Evolutionary conservation across 345 rosid species (phyloP), one percentile per base, ranked within the genome.

Genomic region (Salix exigua): DNA sequence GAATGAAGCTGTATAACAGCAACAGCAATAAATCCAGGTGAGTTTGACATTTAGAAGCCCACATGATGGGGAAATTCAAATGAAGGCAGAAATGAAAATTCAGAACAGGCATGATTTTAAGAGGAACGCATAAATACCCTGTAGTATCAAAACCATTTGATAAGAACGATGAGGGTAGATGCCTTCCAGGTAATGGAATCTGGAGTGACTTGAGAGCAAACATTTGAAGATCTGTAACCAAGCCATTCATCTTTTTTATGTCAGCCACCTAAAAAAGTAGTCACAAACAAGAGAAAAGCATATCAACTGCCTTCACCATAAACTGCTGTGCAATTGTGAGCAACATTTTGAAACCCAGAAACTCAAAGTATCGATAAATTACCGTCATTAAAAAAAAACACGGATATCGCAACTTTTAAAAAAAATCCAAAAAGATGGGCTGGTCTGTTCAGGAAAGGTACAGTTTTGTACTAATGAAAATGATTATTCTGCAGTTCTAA

Each of bases 201-300:
- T 73, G 75, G 12, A 81, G 78, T 7, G 81, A 60, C 63, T 81
- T 81, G 40, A 77, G 84, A 31, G 84, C 84, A 70, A 81, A 81
- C 84, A 81, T 81, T 74, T 81, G 84, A 55, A 69, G 81, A 74
- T 81, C 84, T 21, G 75, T 81, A 26, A 77, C 78, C 69, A 81
- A 63, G 7, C 84, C 78, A 69, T 81, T 81, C 75, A 68, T 70
- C 74, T 74, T 81, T 66, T 70, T 81, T 17, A 81, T 73, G 61
- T 81, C 84, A 65, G 81, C 71, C 31, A 81, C 84, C 84, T 81
- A 19, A 37, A 66, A 6, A 25, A 9, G 2, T 9, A n/a, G 62
- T n/a, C 14, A 58, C 14, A 58, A 71, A 12, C 62, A 18, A 25
- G 25, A 42, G n/a, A 78, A 66, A 40, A 51, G 18, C 30, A 17